phyloP scores from a whole-genome alignment of 2,329 filamentous ascomycete genomes.

The Alternaria infectoria region DNA sequence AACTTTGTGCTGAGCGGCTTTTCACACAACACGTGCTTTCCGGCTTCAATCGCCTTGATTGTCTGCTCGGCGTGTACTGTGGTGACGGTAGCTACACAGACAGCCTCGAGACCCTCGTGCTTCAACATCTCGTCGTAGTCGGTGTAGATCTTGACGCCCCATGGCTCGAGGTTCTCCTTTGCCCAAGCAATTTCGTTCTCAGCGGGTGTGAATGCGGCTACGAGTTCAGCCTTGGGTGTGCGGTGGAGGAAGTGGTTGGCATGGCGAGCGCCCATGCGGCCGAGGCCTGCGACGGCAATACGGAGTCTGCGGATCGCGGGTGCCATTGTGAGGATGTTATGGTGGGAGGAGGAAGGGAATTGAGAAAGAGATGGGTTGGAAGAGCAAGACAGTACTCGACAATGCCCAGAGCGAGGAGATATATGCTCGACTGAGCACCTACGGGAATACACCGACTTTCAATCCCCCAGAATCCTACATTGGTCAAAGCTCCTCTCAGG shows the following conservation, averaged over 20 bases:
- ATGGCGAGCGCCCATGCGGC: constrained; percentile 58
- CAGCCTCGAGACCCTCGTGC: constrained; percentile 61
- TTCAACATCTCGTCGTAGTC: constrained; percentile 64
- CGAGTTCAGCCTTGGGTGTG: constrained; percentile 54
- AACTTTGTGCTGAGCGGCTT: constrained; percentile 66
- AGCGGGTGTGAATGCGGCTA: constrained; percentile 56
- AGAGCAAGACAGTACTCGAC: not conserved
- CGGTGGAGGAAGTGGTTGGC: constrained; percentile 56
- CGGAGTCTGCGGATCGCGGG: constrained; percentile 49
- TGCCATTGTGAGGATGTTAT: constrained; percentile 33
- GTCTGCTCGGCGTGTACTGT: constrained; percentile 64
- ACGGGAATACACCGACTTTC: not conserved
- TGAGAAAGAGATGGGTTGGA: no score
- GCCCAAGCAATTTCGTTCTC: constrained; percentile 57
- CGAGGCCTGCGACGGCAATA: constrained; percentile 55
- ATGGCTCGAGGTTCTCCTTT: constrained; percentile 56
- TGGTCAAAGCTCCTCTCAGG: constrained; percentile 3
- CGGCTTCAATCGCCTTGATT: constrained; percentile 61
- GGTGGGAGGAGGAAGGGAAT: not conserved
- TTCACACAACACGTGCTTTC: constrained; percentile 65
- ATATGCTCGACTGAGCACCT: not conserved
- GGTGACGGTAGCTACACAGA: constrained; percentile 62
- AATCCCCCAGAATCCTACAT: not conserved
- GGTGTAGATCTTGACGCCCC: constrained; percentile 60
- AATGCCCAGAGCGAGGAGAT: not conserved